Conservation (phyloP, 2,329 filamentous ascomycete species). For the Phyllosticta capitalensis region DNA sequence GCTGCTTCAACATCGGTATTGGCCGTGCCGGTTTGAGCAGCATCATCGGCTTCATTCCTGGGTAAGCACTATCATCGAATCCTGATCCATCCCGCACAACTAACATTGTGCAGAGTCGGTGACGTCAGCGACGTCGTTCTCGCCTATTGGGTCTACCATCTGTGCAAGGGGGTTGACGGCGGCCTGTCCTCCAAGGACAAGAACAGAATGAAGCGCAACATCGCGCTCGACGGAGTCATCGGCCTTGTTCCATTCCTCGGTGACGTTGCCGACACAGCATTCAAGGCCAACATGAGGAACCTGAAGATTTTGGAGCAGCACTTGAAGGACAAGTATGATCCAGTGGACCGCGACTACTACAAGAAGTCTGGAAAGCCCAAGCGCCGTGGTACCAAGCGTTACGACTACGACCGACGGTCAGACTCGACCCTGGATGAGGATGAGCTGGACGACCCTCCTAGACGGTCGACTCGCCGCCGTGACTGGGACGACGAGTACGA, state of each 20-base stretch:
- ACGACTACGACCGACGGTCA: no score
- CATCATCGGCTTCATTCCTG: constrained; percentile 74
- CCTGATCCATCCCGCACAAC: neutral
- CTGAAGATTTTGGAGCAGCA: constrained; percentile 59
- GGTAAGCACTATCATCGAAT: constrained; percentile 41
- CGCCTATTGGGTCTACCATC: constrained; percentile 53
- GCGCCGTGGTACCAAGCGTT: no score
- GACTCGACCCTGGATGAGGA: no score
- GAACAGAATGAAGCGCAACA: constrained; percentile 68
- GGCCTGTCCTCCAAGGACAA: constrained; percentile 57
- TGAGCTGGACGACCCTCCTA: no score
- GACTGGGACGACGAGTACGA: no score
- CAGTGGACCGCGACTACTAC: no score
- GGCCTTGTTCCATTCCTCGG: constrained; percentile 68
- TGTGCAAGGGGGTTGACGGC: constrained; percentile 50
- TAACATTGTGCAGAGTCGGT: constrained; percentile 36
- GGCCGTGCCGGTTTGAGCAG: constrained; percentile 85
- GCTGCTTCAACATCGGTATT: constrained; percentile 69
- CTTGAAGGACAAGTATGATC: constrained; percentile 55
- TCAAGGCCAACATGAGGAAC: constrained; percentile 70
- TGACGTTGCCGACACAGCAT: constrained; percentile 63
- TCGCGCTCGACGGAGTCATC: constrained; percentile 62
- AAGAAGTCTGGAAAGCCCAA: no score
- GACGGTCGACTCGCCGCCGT: no score
- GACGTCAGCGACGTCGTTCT: constrained; percentile 66